Percentiles rank a stretch among this genome's conserved stretches.
Conservation (phyloP, 2,329 filamentous ascomycete species). For the Botrytis tulipae region DNA sequence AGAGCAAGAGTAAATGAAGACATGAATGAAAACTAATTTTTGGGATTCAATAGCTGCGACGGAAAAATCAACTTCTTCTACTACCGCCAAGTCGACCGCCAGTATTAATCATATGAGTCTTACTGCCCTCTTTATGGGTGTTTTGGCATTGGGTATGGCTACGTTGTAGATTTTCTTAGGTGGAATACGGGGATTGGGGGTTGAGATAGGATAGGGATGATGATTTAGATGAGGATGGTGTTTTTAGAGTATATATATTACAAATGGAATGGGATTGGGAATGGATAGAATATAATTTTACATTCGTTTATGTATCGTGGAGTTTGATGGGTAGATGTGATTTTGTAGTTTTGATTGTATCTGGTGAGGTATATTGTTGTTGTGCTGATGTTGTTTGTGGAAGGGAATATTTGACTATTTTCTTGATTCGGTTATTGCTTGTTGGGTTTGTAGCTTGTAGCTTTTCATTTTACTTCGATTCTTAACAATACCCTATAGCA, state of each 20-base stretch:
- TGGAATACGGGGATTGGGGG: rapidly evolving
- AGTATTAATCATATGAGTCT: background rate
- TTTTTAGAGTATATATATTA: background rate
- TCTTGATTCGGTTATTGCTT: no score
- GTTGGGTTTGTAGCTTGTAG: no score
- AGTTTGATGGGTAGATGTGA: background rate
- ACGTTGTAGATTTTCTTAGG: background rate
- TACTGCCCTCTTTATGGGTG: background rate
- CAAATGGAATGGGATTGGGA: background rate
- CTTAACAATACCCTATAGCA: no score
- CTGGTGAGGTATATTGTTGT: background rate
- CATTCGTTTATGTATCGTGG: background rate
- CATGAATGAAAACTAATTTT: background rate
- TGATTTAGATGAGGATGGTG: background rate
- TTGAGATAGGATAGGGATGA: background rate
- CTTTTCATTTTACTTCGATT: no score
- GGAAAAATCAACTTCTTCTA: background rate
- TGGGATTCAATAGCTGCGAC: background rate
- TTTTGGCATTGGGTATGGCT: background rate
- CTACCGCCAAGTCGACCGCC: background rate
- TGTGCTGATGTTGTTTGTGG: background rate
- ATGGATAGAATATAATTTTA: background rate
- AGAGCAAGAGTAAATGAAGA: background rate
- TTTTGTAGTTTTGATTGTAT: background rate
- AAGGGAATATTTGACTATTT: no score